Evolutionary conservation across 2,329 filamentous ascomycete species (phyloP), one percentile per base, ranked within the genome.

Genomic region (Cladosporium colombiae): DNA sequence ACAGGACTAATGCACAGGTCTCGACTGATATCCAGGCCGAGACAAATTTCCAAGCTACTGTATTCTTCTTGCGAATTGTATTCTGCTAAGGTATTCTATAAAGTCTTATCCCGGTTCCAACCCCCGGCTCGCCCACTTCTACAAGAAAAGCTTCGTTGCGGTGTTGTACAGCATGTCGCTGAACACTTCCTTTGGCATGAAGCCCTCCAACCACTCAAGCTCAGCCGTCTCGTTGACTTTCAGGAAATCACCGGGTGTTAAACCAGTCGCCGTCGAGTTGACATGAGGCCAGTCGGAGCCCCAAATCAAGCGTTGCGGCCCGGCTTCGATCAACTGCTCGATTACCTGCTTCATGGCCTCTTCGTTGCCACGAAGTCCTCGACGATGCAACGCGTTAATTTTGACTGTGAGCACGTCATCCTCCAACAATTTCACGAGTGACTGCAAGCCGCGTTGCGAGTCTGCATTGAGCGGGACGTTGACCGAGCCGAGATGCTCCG

Each of bases 231-330:
- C 56, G 11, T 59, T 59, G 37, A 59, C 56, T 14, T 23, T 23
- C 16, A 59, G 14, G 14, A 59, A 59, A 18, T 27, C 7, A 3
- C 33, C 33, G 5, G 56, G 35, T 13, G 11, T 27, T 10, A 27
- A 10, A n/a, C 23, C 35, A 13, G 23, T 25, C 5, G 56, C 56
- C 35, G 56, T 25, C 16, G 35, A 6, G 29, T 59, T 59, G 56
- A 59, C 56, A 31, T 59, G 56, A 25, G 56, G 56, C 56, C 56
- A 59, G 16, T 59, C 56, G 13, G 56, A 59, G 21, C 56, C 56
- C 56, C 56, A 59, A 18, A 59, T 59, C 6, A 59, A 27, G 13
- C 25, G 21, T 5, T 59, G 35, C 6, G 56, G 56, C 29, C 18
- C 56, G n/a, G 56, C 27, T 14, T 29, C 35, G 5, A 40, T 31